These are phyloP conservation scores for Wallacemonas sp. DNA, from an alignment of 208 protist genomes.

Conservation along the genomic window DNA sequence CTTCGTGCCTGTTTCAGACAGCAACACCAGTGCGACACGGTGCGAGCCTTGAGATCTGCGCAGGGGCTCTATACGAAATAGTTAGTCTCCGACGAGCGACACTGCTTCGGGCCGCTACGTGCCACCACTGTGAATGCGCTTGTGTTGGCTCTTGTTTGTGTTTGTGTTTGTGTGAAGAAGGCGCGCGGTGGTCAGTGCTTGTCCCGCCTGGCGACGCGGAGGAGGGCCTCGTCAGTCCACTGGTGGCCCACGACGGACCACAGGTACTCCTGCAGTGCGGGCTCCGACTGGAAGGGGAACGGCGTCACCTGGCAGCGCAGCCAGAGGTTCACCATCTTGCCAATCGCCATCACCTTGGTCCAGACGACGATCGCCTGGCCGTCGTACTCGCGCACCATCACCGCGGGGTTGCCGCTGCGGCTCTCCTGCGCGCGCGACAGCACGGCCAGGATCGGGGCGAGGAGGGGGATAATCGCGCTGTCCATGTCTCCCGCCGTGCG, in stretches of 20 bases:
- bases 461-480: slow-evolving; percentile 59
- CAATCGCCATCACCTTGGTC: slow-evolving; percentile 56
- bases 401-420: slow-evolving; percentile 28
- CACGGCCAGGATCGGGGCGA: slow-evolving; percentile 58
- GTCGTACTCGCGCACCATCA: slow-evolving; percentile 36
- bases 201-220: slow-evolving; percentile 29
- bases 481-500: slow-evolving; percentile 56
- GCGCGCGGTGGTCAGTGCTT: slow-evolving; percentile 20
- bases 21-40: too few species aligned
- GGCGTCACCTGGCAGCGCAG: slow-evolving; percentile 61
- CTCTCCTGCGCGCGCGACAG: slow-evolving; percentile 49
- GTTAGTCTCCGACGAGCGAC: too few species aligned
- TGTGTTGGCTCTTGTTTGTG: too few species aligned
- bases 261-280: slow-evolving; percentile 51
- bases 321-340: slow-evolving; percentile 54
- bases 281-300: slow-evolving; percentile 49
- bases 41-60: too few species aligned
- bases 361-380: slow-evolving; percentile 59
- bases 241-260: slow-evolving; percentile 48
- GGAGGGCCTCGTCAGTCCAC: slow-evolving; percentile 43
- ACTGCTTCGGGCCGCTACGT: too few species aligned
- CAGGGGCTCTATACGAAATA: too few species aligned
- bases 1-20: too few species aligned
- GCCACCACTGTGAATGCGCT: too few species aligned
- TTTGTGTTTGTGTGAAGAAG: not conserved